These are phyloP conservation scores for Pythium rishiriense DNA, from an alignment of 352 stramenopile species.

Conservation along the genomic window DNA sequence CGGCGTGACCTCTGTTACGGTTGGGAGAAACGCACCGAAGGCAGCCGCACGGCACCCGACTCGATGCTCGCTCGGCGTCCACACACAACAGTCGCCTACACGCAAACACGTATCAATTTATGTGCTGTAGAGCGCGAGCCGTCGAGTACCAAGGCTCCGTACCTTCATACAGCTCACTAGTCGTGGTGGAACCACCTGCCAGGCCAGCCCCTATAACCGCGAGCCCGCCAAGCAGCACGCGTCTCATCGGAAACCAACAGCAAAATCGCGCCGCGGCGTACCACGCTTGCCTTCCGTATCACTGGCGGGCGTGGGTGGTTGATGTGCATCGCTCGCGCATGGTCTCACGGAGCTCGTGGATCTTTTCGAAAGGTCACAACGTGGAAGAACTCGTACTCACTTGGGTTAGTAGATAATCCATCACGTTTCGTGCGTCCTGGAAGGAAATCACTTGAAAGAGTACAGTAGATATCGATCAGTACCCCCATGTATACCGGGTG, in stretches of 20 bases:
- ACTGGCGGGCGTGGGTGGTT: neutral
- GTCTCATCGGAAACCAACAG: too few relatives aligned
- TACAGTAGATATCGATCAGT: neutral
- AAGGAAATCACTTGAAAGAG: too few relatives aligned
- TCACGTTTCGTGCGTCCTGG: too few relatives aligned
- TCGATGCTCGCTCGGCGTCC: neutral
- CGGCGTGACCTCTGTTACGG: neutral
- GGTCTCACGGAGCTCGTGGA: neutral
- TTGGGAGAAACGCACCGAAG: conserved; percentile 22
- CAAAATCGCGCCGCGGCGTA: neutral
- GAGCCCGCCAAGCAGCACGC: neutral
- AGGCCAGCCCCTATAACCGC: neutral
- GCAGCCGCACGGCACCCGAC: conserved; percentile 14
- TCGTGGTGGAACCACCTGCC: neutral
- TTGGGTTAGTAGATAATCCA: too few relatives aligned
- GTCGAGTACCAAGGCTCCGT: neutral
- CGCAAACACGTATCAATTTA: neutral
- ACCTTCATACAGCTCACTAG: neutral
- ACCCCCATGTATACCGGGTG: neutral
- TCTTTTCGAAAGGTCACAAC: neutral
- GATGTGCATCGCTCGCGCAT: neutral
- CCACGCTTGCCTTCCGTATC: too few relatives aligned
- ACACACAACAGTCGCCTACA: conserved; percentile 2
- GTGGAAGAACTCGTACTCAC: neutral
- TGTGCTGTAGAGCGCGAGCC: neutral